Base-by-base conservation (phyloP, 208 protist genomes). In the Crithidia fasciculata region DNA sequence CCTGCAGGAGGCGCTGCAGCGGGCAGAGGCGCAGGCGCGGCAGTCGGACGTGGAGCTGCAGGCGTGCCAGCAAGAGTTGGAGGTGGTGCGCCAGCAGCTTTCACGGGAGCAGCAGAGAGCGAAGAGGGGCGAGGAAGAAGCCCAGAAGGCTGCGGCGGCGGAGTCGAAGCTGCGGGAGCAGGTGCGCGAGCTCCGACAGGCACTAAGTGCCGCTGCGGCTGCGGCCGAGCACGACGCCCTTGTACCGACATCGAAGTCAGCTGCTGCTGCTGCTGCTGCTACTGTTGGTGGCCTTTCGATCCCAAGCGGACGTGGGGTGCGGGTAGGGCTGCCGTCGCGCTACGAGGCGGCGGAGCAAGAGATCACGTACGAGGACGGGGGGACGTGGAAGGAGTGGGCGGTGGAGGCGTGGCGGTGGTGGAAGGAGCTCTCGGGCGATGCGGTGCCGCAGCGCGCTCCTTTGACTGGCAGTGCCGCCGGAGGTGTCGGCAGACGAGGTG, bases 1-100 rank as follows among this genome's bases (percentile, higher is more conserved):
- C 8, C 60, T 83, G 49, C 83, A 81, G 41, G 68, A 84, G 36
- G 59, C 78, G 8, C 68, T 83, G 62, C 59, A 50, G 16, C 45
- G 77, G 7, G 58, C 76, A 4, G 74, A 78, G 37, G 65, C 69
- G 36, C 74, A 76, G 43, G 28, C 70, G 7, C 13, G 45, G 4
- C 59, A 37, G 36, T 18, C 16, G 12, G 74, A 72, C 6, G 75
- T 37, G 5, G 73, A 68, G 19, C 59, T 60, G 37, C 58, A 41
- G 18, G 47, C 60, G 39, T 68, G 59, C 18, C 64, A 62, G 41
- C 9, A 19, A 16, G 37, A 65, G 36, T 40, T 72, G 39, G 65
- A 67, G 15, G 58, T 53, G 28, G 50, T 68, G 36, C 18, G 43
- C 16, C 6, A 47, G 65, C 37, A 78, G 44, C 58, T 78, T 5